These are phyloP conservation scores for Lathyrus aphaca DNA, from an alignment of 306 rosid species.

Conservation along the genomic window DNA sequence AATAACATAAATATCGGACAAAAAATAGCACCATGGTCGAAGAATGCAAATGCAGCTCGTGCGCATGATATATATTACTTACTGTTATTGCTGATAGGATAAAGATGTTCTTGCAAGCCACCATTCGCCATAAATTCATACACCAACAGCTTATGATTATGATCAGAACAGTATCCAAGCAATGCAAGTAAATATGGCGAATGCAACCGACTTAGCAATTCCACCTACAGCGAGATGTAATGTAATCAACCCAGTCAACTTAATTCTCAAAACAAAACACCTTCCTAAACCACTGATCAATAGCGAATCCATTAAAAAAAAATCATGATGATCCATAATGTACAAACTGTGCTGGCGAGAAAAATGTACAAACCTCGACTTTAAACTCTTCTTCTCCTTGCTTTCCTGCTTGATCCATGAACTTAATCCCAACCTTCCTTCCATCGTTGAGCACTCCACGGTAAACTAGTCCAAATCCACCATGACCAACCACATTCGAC, in stretches of 20 bases:
- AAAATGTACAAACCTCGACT: conserved; percentile 71
- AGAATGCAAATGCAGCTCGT: background rate
- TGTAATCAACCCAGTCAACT: conserved; percentile 33
- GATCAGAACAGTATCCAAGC: conserved; percentile 86
- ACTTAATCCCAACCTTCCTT: conserved; percentile 82
- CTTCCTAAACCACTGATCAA: background rate
- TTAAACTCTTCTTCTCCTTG: conserved; percentile 93
- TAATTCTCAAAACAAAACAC: conserved; percentile 19
- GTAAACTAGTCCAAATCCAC: conserved; percentile 85
- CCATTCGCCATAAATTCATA: conserved; percentile 93
- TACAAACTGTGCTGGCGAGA: background rate
- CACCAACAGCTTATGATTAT: conserved; percentile 76
- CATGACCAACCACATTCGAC: conserved; percentile 89
- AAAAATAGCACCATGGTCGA: background rate
- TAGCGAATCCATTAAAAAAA: background rate
- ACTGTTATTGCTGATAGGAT: conserved; percentile 69
- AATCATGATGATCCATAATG: conserved; percentile 5
- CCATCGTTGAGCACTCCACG: conserved; percentile 85
- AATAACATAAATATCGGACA: conserved; percentile 6
- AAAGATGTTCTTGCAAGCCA: conserved; percentile 91
- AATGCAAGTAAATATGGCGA: conserved; percentile 87
- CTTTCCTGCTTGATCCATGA: conserved; percentile 90
- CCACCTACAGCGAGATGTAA: conserved; percentile 63
- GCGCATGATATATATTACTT: conserved; percentile 5
- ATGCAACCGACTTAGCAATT: conserved; percentile 73